Conservation (phyloP, 1,284 basidiomycete genomes). For the Chalciporus piperatoides region DNA sequence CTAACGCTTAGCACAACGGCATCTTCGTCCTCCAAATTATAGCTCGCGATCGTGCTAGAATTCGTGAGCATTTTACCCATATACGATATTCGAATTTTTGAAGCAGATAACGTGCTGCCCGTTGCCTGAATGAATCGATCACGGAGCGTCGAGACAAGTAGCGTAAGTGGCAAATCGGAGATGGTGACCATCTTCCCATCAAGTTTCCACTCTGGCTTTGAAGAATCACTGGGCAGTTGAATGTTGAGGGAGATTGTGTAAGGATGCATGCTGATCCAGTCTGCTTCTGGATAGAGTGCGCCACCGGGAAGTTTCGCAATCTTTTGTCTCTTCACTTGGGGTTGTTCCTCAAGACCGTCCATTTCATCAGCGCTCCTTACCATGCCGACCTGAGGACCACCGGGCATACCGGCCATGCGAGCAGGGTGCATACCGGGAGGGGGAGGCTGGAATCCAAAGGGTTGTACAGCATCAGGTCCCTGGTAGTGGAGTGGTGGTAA, state of each 20-base stretch:
- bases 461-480: constrained; percentile 69
- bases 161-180: constrained; percentile 75
- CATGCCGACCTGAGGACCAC: constrained; percentile 56
- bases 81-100: constrained; percentile 75
- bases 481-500: constrained; percentile 79
- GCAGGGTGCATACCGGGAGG: constrained; percentile 47
- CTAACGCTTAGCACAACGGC: constrained; percentile 70
- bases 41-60: constrained; percentile 74
- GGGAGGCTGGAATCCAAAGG: constrained; percentile 74
- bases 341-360: constrained; percentile 62
- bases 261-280: constrained; percentile 88
- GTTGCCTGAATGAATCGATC: constrained; percentile 80
- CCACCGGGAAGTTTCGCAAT: constrained; percentile 80
- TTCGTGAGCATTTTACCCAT: constrained; percentile 84
- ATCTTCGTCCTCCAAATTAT: constrained; percentile 90
- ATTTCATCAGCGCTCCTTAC: constrained; percentile 77
- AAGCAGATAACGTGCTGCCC: constrained; percentile 72
- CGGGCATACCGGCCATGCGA: constrained; percentile 50
- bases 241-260: constrained; percentile 82
- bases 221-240: constrained; percentile 75
- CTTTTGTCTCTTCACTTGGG: constrained; percentile 78
- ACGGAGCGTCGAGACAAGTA: constrained; percentile 81
- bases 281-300: constrained; percentile 74
- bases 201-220: constrained; percentile 89
- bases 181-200: constrained; percentile 76